Conservation (phyloP, 1,139 yeast species). For the Suhomyces yuchorum region DNA sequence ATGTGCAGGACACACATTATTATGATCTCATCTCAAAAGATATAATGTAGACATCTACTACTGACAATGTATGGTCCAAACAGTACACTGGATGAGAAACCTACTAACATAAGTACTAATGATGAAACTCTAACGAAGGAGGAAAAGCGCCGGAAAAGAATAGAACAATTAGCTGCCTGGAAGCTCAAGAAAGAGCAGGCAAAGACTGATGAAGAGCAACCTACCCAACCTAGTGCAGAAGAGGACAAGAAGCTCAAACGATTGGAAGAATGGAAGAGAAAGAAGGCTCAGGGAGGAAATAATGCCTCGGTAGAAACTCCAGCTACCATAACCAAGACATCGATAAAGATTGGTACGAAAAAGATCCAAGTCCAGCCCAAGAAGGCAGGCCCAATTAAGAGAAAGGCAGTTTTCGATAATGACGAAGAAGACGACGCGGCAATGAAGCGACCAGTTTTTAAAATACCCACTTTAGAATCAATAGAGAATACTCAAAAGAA, state of each 20-base stretch:
- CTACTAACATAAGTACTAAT: conserved; percentile 20
- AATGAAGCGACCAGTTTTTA: conserved; percentile 25
- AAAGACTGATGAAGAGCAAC: conserved; percentile 8
- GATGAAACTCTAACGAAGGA: conserved; percentile 20
- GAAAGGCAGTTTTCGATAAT: conserved; percentile 19
- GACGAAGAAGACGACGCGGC: conserved; percentile 22
- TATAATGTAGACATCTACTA: not conserved
- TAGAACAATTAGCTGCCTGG: conserved; percentile 47
- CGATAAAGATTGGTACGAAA: conserved; percentile 5
- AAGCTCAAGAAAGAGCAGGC: conserved; percentile 38
- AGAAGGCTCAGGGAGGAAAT: conserved; percentile 21
- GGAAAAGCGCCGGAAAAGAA: conserved; percentile 39
- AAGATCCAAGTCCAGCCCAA: not conserved
- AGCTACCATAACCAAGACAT: conserved; percentile 5
- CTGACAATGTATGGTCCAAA: conserved; percentile 5
- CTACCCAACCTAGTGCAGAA: not conserved
- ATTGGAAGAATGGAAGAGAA: conserved; percentile 46
- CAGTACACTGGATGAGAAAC: conserved; percentile 6
- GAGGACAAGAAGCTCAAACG: conserved; percentile 20
- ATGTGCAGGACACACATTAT: not conserved
- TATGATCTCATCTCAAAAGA: conserved; percentile 6
- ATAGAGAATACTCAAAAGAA: not conserved
- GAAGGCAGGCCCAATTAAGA: conserved; percentile 1
- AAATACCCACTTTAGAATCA: conserved; percentile 21
- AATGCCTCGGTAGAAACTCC: conserved; percentile 7